Base-by-base conservation (phyloP, 192 early-diverging fungal genomes). In the Chytriomyces hyalinus region DNA sequence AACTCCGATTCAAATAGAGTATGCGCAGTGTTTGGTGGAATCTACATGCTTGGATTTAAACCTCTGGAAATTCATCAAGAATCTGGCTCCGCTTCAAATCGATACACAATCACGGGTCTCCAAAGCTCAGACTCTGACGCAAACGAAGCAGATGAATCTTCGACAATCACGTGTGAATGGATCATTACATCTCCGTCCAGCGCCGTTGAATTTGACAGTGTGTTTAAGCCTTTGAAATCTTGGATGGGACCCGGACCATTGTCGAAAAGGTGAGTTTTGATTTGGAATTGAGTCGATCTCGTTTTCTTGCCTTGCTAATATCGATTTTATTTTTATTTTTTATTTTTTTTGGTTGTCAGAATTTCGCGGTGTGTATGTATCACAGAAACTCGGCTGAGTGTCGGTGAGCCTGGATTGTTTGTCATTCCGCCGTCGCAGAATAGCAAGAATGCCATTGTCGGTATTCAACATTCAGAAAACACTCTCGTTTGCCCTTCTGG, bases 11-110 rank as follows among this genome's bases (percentile, higher is more conserved):
- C 24, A 0, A 69, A 69, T 73, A 94, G 93, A 76, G 80, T 92
- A 5, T 94, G 92, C 50, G 97, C 97, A 6, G 97, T 98, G 0
- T 90, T 93, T 77, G 95, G 95, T 36, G 95, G 96, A 17, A 92
- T 90, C 10, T 98, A 96, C 73, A 93, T 98, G 72, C 83, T 98
- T 17, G 61, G 47, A 7, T 75, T 49, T 49, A n/a, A 7, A 11
- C 73, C 73, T 1, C 24, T 26, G 24, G 24, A 65, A 20, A 57
- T 57, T n/a, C 51, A 57, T 57, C 51, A 46, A 11, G 63, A 20
- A 26, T n/a, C 17, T 26, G 24, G 0, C 24, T 0, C 24, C 24
- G 24, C 24, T 26, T 26, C 24, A 26, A 26, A 26, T 26, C 24
- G 24, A 26, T 26, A 26, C 63, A 22, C 63, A 26, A 22, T 24